A percentile compares a stretch with the other conserved stretches of the same genome.
Conservation (phyloP, 2,329 filamentous ascomycete genomes). For the Calonectria naviculata region DNA sequence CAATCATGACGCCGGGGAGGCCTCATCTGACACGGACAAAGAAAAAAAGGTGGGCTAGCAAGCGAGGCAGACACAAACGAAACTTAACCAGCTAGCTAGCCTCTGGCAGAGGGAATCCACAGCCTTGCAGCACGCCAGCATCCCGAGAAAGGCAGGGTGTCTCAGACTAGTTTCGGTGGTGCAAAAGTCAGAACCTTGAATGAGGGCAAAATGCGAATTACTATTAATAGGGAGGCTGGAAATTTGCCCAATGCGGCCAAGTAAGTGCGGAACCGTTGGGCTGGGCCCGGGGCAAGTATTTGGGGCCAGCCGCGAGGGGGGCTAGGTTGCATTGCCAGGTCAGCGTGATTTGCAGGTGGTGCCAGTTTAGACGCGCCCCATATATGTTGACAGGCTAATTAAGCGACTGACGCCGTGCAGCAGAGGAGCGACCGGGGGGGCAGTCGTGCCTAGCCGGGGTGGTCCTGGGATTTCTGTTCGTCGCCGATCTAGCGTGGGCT, state of each 20-base stretch:
- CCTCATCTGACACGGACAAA: conserved; percentile 29
- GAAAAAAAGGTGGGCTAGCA: conserved; percentile 20
- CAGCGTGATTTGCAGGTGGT: conserved; percentile 37
- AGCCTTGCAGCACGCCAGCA: conserved; percentile 34
- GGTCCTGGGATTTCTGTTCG: not conserved
- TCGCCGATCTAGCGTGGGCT: not conserved
- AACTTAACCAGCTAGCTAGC: conserved; percentile 6
- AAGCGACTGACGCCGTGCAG: conserved; percentile 39
- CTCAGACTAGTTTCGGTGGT: conserved; percentile 17
- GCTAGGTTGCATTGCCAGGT: not conserved
- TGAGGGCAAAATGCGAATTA: conserved; percentile 9
- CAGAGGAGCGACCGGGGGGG: not conserved
- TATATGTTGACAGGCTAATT: conserved; percentile 13
- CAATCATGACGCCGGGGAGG: conserved; percentile 23
- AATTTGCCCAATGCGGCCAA: conserved; percentile 14
- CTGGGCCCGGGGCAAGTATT: conserved; percentile 7
- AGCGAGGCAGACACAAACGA: conserved; percentile 19
- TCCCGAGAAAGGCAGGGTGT: conserved; percentile 23
- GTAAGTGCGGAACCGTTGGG: conserved; percentile 18
- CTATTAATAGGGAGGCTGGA: conserved; percentile 22
- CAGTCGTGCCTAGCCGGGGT: not conserved
- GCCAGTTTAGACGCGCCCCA: conserved; percentile 31
- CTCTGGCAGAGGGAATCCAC: conserved; percentile 7
- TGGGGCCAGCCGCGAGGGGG: not conserved
- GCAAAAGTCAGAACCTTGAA: conserved; percentile 22